Conservation (phyloP, 202 grass and related monocot genomes). For the Dendrocalamus latiflorus region DNA sequence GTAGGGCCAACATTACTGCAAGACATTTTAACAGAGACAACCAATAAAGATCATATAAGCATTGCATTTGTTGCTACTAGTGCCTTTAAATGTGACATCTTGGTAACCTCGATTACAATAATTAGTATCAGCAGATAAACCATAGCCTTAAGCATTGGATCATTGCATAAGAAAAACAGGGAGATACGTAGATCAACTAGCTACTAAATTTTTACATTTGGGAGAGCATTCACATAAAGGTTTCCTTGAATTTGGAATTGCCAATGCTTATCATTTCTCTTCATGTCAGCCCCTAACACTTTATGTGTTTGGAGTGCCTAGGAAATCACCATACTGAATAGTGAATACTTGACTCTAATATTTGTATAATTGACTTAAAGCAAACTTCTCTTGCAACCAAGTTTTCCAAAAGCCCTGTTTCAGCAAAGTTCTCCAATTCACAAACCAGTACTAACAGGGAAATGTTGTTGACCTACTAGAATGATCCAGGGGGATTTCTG, state of each 20-base stretch:
- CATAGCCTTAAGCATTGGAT: neutral
- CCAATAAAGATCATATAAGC: neutral
- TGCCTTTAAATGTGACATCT: neutral
- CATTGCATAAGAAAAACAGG: neutral
- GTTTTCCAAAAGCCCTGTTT: neutral
- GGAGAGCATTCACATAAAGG: neutral
- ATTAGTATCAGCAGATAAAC: neutral
- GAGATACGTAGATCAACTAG: neutral
- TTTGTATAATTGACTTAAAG: conserved; percentile 5
- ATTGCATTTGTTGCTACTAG: neutral
- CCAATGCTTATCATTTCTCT: neutral
- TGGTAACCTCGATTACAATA: neutral
- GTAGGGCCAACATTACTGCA: neutral
- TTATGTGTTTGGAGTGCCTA: neutral
- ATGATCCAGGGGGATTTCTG: neutral
- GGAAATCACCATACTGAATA: neutral
- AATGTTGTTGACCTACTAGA: neutral
- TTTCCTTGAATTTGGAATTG: neutral
- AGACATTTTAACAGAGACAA: neutral
- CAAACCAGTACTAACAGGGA: neutral
- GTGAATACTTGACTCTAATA: neutral
- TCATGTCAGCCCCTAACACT: neutral
- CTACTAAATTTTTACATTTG: neutral
- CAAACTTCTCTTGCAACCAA: neutral
- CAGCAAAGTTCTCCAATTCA: neutral